Evolutionary conservation across 2,329 filamentous ascomycete species (phyloP), one percentile per base, ranked within the genome.

Genomic region (Tetracladium maxilliforme): DNA sequence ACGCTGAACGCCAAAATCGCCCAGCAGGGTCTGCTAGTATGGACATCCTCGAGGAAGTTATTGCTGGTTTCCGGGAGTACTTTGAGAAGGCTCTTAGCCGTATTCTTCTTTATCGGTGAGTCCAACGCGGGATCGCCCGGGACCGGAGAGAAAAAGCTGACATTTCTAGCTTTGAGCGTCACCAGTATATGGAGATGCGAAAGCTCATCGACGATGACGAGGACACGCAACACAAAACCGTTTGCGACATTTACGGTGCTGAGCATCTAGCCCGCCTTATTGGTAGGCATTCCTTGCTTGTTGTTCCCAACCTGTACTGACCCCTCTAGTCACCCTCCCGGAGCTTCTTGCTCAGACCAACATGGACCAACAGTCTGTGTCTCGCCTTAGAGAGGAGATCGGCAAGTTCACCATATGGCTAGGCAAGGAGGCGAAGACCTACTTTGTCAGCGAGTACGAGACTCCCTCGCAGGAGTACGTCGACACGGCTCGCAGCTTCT

Each of bases 271-370:
- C 81, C 36, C 77, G 90, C 30, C 64, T 98, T 12, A 73, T 98
- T 20, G 83, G 87, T 94, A 67, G 38, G 67, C 52, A 16, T 9
- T 10, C 19, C 5, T 21, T 20, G 10, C 13, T 12, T 6, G 14
- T 19, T 20, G 14, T 11, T 21, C 11, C 20, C 26, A 14, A 15
- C 14, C 30, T 16, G 24, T 14, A 11, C 13, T 23, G 16, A 16
- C 4, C 25, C 14, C 15, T 36, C 42, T 38, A 93, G 87, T 92
- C 4, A 78, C 79, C 2, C 72, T 95, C 39, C 87, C 90, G 1
- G 90, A 98, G 45, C 71, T 95, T 20, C 74, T 95, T 33, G 86
- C 86, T 4, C 90, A 98, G 48, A 98, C 90, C 26, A 95, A 95
- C 53, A 93, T 98, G 84, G 90, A 95, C 43, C 64, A 77, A 26